Percentiles rank a stretch among this genome's conserved stretches.
Conservation (phyloP, 371 early-diverging fungal species). For the Synchytrium microbalum region DNA sequence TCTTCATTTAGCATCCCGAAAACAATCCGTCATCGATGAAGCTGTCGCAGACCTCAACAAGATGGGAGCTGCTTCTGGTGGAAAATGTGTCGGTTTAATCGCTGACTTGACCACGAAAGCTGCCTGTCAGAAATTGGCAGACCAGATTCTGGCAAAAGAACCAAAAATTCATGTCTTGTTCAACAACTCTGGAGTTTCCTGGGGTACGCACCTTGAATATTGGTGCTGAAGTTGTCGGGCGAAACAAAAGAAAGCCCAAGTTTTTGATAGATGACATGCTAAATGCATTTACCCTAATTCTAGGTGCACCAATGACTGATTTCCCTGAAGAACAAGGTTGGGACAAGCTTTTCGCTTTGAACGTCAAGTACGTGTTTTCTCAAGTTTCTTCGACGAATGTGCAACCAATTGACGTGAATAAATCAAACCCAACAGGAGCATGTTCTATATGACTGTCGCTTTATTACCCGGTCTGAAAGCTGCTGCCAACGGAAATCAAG, state of each 20-base stretch:
- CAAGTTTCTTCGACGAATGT: not conserved
- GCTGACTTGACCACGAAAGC: conserved; percentile 66
- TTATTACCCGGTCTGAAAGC: conserved; percentile 66
- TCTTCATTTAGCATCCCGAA: not conserved
- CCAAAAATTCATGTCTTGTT: conserved; percentile 72
- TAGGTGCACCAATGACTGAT: conserved; percentile 13
- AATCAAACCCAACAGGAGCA: too few relatives aligned
- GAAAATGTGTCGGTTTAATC: conserved; percentile 58
- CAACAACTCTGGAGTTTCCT: conserved; percentile 58
- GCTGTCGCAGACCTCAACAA: conserved; percentile 32
- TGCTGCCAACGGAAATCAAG: conserved; percentile 39
- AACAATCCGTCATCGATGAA: conserved; percentile 18
- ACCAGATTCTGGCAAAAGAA: conserved; percentile 5
- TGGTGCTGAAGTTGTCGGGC: not conserved
- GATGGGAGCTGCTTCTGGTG: conserved; percentile 14
- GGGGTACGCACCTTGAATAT: conserved; percentile 19
- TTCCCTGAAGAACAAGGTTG: conserved; percentile 35
- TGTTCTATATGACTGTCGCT: conserved; percentile 1
- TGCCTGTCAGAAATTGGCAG: conserved; percentile 26
- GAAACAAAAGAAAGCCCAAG: not conserved
- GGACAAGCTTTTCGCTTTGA: conserved; percentile 65
- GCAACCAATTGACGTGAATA: too few relatives aligned
- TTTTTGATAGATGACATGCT: not conserved
- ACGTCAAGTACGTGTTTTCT: conserved; percentile 73
- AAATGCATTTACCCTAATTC: not conserved